Percentiles rank a stretch among this genome's conserved stretches.
phyloP scores from a whole-genome alignment of 805 yeast species.

The Wickerhamiella vanderwaltii region DNA sequence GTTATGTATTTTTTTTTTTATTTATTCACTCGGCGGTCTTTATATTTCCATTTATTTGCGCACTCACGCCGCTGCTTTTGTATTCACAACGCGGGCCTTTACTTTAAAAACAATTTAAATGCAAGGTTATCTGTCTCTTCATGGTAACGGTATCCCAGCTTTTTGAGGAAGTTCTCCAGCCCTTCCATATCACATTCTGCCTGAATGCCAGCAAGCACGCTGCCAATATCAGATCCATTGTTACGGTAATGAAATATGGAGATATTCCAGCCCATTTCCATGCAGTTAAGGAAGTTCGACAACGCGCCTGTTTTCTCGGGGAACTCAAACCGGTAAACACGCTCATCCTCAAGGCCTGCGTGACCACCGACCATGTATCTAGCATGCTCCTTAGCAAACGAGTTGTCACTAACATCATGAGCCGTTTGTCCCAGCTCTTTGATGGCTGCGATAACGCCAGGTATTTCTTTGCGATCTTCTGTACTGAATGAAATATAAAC shows the following conservation, averaged over 20 bases:
- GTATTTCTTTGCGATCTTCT: slow-evolving; percentile 57
- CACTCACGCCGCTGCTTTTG: too few species aligned
- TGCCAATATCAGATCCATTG: slow-evolving; percentile 91
- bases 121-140: slow-evolving; percentile 82
- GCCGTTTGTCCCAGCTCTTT: slow-evolving; percentile 57
- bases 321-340: slow-evolving; percentile 74
- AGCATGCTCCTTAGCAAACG: slow-evolving; percentile 92
- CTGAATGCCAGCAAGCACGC: slow-evolving; percentile 78
- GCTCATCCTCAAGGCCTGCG: slow-evolving; percentile 59
- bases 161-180: slow-evolving; percentile 54
- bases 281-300: slow-evolving; percentile 57
- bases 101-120: slow-evolving; percentile 59
- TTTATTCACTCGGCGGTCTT: too few species aligned
- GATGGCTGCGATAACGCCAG: slow-evolving; percentile 48
- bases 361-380: slow-evolving; percentile 94
- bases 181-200: slow-evolving; percentile 66
- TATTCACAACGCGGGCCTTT: too few species aligned
- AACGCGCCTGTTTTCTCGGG: slow-evolving; percentile 97
- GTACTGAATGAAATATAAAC: slow-evolving; percentile 85
- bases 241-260: slow-evolving; percentile 94
- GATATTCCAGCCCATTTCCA: slow-evolving; percentile 77
- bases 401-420: slow-evolving; percentile 79
- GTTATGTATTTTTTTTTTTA: too few species aligned
- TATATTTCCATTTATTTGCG: too few species aligned
- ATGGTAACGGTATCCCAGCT: slow-evolving; percentile 59